A percentile compares a stretch with the other conserved stretches of the same genome.
These are phyloP conservation scores for Phaffia australis DNA, from an alignment of 768 basidiomycete genomes.

Conservation along the genomic window DNA sequence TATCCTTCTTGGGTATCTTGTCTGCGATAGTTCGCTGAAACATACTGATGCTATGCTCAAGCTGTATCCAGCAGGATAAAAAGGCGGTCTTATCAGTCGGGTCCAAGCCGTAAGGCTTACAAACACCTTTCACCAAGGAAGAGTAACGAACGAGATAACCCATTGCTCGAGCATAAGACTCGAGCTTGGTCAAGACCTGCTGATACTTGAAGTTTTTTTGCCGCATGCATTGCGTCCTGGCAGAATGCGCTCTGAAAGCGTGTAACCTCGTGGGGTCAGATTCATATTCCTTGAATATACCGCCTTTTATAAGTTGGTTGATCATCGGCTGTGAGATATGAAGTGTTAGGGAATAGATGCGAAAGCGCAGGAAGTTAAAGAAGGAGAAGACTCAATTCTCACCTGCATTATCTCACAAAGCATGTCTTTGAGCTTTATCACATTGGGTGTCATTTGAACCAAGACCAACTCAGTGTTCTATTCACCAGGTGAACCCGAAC, in stretches of 20 bases:
- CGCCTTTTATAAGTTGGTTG: slow-evolving; percentile 32
- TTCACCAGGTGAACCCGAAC: neutral
- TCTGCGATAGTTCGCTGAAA: slow-evolving; percentile 58
- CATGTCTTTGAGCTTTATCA: slow-evolving; percentile 21
- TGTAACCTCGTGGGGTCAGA: slow-evolving; percentile 56
- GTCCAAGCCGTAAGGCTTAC: neutral
- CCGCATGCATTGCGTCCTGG: slow-evolving; percentile 40
- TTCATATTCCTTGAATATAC: slow-evolving; percentile 32
- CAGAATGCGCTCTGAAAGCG: slow-evolving; percentile 50
- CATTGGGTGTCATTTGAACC: slow-evolving; percentile 21
- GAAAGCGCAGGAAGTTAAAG: neutral
- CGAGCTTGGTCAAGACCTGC: slow-evolving; percentile 45
- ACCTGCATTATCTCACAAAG: slow-evolving; percentile 16
- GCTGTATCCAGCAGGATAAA: slow-evolving; percentile 41
- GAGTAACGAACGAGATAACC: slow-evolving; percentile 59
- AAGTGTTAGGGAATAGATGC: neutral
- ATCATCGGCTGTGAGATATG: slow-evolving; percentile 31
- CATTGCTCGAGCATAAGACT: slow-evolving; percentile 66
- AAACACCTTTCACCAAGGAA: neutral
- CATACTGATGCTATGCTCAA: slow-evolving; percentile 70
- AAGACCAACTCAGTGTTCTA: slow-evolving; percentile 21
- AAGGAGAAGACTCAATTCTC: neutral
- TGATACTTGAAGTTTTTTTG: slow-evolving; percentile 33
- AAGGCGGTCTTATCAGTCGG: no score
- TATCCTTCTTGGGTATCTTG: slow-evolving; percentile 40